Evolutionary conservation across 768 basidiomycete species (phyloP), one percentile per base, ranked within the genome.

Genomic region (Gloeopeniophorella convolvens): DNA sequence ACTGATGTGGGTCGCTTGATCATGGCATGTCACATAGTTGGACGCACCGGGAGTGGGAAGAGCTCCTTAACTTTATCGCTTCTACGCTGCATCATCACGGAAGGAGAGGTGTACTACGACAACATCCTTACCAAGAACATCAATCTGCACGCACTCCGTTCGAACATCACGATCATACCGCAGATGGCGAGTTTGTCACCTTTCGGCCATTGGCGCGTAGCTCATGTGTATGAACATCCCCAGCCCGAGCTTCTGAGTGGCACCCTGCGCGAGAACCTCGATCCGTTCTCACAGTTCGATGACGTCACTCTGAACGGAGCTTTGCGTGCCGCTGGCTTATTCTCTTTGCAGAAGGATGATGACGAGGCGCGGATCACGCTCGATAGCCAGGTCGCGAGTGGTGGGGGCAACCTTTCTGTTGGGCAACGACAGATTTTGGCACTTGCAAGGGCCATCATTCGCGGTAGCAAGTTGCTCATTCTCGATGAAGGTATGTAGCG

Each of bases 371-470:
- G 61, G 1, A 62, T 79, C 27, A 72, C 70, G 4, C 66, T 78
- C 2, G 74, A 79, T 48, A 74, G 68, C 34, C 53, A 57, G 27
- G 70, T 78, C 28, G 64, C 74, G 3, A 67, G 67, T 16, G 75
- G 72, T 3, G 74, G 74, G 0, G 46, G 65, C 1, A 77, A 76
- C 54, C 59, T 77, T 15, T 76, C 73, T 4, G 71, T 82, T n/a
- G 79, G 80, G 3, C 76, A 83, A 57, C 65, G 79, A 10, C 81
- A 82, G 60, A 72, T 83, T 11, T 63, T 83, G 15, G 79, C 79
- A 0, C 67, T 83, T 0, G 79, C 81, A 1, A 66, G 81, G 23
- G 80, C 80, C 1, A 73, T 82, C 50, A 72, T 81, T 2, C 65
- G 80, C n/a, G 61, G 67, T 37, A 78, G 75, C 60, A 81, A 79